Base-by-base conservation (phyloP, 1,284 basidiomycete genomes). In the Coriolopsis trogii region DNA sequence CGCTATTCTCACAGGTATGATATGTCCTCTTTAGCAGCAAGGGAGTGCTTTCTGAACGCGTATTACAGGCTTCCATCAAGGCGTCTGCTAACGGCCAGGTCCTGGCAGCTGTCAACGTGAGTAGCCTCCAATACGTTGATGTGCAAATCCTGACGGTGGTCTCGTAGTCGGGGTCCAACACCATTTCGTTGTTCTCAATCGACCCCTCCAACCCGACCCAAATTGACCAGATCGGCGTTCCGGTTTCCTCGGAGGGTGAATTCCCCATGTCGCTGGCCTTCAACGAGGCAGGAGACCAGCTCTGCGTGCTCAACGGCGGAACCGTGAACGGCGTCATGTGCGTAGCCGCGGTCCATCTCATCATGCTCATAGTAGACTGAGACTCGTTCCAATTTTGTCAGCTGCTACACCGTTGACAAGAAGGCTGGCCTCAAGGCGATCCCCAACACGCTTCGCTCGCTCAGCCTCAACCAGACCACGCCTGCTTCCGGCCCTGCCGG, bases 101-200 rank as follows among this genome's bases (percentile, higher is more conserved):
- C 23, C 68, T 80, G 13, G 77, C 73, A 16, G 67, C 74, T 3
- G 75, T 77, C 28, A 79, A 79, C 51, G 76, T 77, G 34, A 41
- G 72, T 65, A 12, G 1, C 26, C 3, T 28, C 40, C 40, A 16
- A 41, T 9, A 10, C 24, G 21, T 24, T 15, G 4, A 41, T 9
- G 34, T 16, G 16, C 25, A 29, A 21, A 8, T 4, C 5, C 24
- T 28, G 20, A 29, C 15, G 15, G 23, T 18, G 9, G 20, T 34
- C n/a, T n/a, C n/a, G 7, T n/a, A 79, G 74, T 51, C 77, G 29
- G 78, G 77, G 7, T 80, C 77, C 5, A 77, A 77, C 63, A 79
- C 77, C 0, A 50, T 78, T 8, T 70, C 76, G 6, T 62, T 76
- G 44, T 79, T 80, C 65, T 63, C 62, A 30, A 76, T 80, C 63